Evolutionary conservation across 2,329 filamentous ascomycete species (phyloP), one percentile per base, ranked within the genome.

Genomic region (Sordariomycetes sp.): DNA sequence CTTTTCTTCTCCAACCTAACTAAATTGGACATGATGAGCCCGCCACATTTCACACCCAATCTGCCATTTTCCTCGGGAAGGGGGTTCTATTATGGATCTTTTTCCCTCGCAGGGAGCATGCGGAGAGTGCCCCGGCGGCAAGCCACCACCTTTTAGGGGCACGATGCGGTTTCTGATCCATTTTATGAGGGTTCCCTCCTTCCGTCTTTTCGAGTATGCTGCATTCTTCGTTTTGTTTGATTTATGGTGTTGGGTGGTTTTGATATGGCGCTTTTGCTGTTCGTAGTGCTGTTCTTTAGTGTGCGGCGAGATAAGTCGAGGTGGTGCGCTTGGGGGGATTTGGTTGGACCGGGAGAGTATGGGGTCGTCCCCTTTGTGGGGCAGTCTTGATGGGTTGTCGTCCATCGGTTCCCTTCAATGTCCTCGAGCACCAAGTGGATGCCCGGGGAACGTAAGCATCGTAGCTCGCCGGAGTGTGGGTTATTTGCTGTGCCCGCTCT

Each of bases 1-100:
- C 62, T 61, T 59, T 67, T 65, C 59, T 61, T 70, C 74, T 80
- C 78, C 74, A 70, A 72, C 40, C 7, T 84, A 89, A 90, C 86
- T 90, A 90, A 83, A 82, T 81, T 85, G 86, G 85, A 82, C 71
- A 78, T 87, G 87, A 91, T 81, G 87, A 88, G 85, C 77, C 76
- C 79, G 82, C 80, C 79, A 79, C 74, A 24, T 72, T n/a, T 74
- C 71, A 32, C 85, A 55, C 20, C 32, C n/a, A 55, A 18, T 22
- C 53, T 24, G 46, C 22, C 22, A 11, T 22, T 22, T 48, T 50
- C 46, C 46, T 50, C 46, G 46, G 46, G 46, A 46, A n/a, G 46
- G 43, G 43, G 43, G n/a, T n/a, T 50, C 20, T 22, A n/a, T 50
- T 50, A 22, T 80, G 74, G 43, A 16, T 55, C 37, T 50, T 48